Base-by-base conservation (phyloP, 371 early-diverging fungal genomes). In the Parasitella parasitica region DNA sequence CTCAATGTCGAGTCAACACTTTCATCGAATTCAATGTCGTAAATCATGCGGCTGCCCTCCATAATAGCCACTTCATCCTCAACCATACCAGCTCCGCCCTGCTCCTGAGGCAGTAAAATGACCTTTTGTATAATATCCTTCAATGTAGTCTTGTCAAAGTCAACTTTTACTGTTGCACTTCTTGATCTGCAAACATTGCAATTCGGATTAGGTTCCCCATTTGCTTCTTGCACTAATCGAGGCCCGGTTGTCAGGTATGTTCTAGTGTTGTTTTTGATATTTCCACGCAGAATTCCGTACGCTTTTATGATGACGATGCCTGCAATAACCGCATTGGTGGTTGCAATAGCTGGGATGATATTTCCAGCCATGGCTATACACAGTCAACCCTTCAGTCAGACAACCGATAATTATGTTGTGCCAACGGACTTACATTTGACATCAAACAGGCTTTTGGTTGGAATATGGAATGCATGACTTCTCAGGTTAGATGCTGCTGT, bases 281-380 rank as follows among this genome's bases (percentile, higher is more conserved):
- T 43, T 41, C 63, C 56, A 37, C 48, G 27, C 43, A 68, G 55
- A 69, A 89, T 84, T 61, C 63, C 87, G 67, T 90, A 87, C 1
- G 95, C 93, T 48, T 92, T 86, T 76, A 94, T 82, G 11, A 96
- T 92, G 48, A 96, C 94, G 66, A 97, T 77, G 3, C 99, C 99
- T 20, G 99, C 96, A 64, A 99, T 89, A 35, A 99, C 92, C 5
- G 99, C 99, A 65, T 99, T 99, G 6, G 99, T 99, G 0, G 99
- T 99, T 20, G 99, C 99, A 63, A 99, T 97, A n/a, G 99, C 99
- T 1, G 99, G 99, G 52, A 99, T 99, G 59, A 99, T 99, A 71
- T 97, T 97, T 37, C 88, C 86, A 50, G 99, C 99, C 93, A 99
- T 98, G 39, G 97, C 97, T 90, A 72, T 52, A 54, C 18, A 46